Percentiles rank a stretch among this genome's conserved stretches.
phyloP scores from a whole-genome alignment of 2,329 filamentous ascomycete genomes.

The Xylaria sp. region DNA sequence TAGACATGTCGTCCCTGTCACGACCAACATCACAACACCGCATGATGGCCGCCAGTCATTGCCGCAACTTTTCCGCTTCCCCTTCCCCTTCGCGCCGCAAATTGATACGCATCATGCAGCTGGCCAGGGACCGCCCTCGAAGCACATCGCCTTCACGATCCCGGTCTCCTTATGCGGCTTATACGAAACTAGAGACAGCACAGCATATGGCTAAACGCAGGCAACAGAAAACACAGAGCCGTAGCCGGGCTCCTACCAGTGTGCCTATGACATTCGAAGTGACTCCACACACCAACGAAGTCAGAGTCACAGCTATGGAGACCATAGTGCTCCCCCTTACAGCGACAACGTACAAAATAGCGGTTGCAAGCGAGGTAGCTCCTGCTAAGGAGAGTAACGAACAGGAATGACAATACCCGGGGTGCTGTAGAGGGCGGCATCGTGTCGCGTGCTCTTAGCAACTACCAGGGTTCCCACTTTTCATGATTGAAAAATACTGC shows the following conservation, averaged over 20 bases:
- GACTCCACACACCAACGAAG: neutral
- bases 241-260: constrained; percentile 39
- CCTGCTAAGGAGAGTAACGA: neutral
- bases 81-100: constrained; percentile 50
- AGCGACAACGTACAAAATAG: neutral
- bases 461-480: neutral
- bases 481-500: neutral
- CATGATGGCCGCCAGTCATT: constrained; percentile 24
- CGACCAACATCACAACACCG: constrained; percentile 25
- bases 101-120: constrained; percentile 48
- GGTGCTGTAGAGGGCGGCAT: neutral
- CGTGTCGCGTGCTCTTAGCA: neutral
- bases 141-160: constrained; percentile 51
- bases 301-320: constrained; percentile 6
- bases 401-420: neutral
- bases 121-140: constrained; percentile 45
- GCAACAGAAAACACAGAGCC: constrained; percentile 47
- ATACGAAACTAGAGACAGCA: neutral
- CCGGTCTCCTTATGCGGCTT: constrained; percentile 32
- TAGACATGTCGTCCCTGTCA: constrained; percentile 35
- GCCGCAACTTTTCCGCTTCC: constrained; percentile 38
- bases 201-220: constrained; percentile 39
- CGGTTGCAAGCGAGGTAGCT: neutral
- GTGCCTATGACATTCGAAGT: constrained; percentile 19
- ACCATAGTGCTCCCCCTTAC: constrained; percentile 10